A percentile compares a stretch with the other conserved stretches of the same genome.
Evolutionary conservation across 2,329 filamentous ascomycete species (phyloP).

Genomic region (Colletotrichum liaoningense): DNA sequence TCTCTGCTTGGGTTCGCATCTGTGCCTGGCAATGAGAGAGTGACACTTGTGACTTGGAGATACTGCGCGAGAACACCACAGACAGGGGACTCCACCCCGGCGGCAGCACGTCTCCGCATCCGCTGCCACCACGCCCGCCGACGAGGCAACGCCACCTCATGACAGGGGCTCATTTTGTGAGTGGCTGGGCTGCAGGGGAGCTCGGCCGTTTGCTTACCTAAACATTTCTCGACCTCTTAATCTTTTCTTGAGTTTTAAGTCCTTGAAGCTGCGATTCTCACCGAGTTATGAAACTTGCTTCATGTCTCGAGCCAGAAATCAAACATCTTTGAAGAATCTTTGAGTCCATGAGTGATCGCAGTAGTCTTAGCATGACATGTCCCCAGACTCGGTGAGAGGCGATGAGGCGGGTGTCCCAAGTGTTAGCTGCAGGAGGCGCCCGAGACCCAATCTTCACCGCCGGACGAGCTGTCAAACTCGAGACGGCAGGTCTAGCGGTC

Average conservation of each 20-base stretch:
- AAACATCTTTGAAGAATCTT: neutral
- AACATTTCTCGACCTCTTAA: neutral
- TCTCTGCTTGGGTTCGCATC: neutral
- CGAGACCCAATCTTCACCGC: constrained; percentile 12
- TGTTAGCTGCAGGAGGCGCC: neutral
- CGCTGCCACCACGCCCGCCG: neutral
- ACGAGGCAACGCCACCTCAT: neutral
- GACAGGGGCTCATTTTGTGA: constrained; percentile 14
- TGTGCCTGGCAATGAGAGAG: neutral
- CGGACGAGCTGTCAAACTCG: neutral
- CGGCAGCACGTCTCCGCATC: constrained; percentile 5
- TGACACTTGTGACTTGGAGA: neutral
- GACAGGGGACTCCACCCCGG: neutral
- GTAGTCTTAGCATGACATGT: too few species aligned
- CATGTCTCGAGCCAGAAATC: neutral
- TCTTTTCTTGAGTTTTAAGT: neutral
- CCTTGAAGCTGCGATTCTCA: neutral
- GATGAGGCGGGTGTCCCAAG: neutral
- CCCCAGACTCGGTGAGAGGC: neutral
- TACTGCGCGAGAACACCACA: neutral
- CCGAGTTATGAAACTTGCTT: constrained; percentile 16
- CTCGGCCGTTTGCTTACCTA: neutral
- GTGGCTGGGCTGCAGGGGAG: constrained; percentile 31
- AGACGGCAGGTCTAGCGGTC: constrained; percentile 14
- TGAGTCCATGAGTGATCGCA: neutral